phyloP scores from a whole-genome alignment of 768 basidiomycete species.

The Lentinula guzmanii region DNA sequence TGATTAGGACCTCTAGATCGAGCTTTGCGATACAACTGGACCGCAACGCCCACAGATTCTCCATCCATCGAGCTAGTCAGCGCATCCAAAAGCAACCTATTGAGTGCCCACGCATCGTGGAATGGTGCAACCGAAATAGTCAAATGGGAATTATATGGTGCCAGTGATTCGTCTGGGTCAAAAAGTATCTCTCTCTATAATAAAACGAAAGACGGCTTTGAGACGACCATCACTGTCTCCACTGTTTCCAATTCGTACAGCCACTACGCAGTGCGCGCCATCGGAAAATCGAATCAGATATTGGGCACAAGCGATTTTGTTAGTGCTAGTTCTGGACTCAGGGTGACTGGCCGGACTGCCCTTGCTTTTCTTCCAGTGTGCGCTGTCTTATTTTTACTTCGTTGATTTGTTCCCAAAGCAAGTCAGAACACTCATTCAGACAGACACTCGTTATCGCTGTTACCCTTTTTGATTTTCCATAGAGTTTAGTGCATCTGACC shows the following conservation, averaged over 20 bases:
- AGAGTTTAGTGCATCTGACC: too few species aligned
- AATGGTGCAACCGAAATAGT: constrained; percentile 14
- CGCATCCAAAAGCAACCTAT: background rate
- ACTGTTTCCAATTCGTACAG: background rate
- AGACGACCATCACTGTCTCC: constrained; percentile 10
- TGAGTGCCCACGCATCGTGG: constrained; percentile 12
- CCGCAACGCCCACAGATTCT: constrained; percentile 11
- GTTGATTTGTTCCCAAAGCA: background rate
- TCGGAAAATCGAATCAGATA: background rate
- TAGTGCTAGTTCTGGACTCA: background rate
- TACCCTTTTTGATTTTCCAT: too few species aligned
- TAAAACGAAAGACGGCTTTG: constrained; percentile 10
- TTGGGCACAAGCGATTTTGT: background rate
- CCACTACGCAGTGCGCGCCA: constrained; percentile 1
- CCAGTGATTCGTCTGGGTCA: background rate
- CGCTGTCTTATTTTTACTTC: background rate
- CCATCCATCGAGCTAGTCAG: constrained; percentile 4
- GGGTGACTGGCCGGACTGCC: background rate
- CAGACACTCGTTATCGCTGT: background rate
- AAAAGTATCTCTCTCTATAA: background rate
- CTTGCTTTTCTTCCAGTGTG: background rate
- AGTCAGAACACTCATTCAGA: background rate
- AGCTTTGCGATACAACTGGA: constrained; percentile 6
- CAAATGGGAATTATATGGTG: constrained; percentile 9
- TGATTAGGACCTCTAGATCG: background rate